phyloP scores from a whole-genome alignment of 768 basidiomycete species.

The Tylopilus plumbeoviolaceoides region DNA sequence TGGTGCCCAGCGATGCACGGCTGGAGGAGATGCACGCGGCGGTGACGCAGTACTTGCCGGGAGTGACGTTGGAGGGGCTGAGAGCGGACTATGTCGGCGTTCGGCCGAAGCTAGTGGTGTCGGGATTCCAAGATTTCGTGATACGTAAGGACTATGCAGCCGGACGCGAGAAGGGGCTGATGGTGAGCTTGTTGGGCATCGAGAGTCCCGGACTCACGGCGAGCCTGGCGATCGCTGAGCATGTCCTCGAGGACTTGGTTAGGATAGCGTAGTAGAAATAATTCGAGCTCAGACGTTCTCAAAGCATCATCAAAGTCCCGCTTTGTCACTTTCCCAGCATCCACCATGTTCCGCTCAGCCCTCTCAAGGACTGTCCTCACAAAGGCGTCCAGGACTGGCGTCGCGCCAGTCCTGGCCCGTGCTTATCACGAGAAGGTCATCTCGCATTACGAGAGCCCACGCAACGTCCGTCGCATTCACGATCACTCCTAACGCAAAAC shows the following conservation, averaged over 20 bases:
- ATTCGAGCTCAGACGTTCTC: conserved; percentile 25
- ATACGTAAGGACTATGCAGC: conserved; percentile 61
- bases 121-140: conserved; percentile 84
- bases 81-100: conserved; percentile 82
- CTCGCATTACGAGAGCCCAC: conserved; percentile 94
- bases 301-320: conserved; percentile 2
- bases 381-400: conserved; percentile 33
- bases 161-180: conserved; percentile 32
- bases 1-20: conserved; percentile 60
- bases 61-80: conserved; percentile 54
- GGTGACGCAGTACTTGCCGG: conserved; percentile 72
- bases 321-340: conserved; percentile 20
- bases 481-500: conserved; percentile 42
- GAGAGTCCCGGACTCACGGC: conserved; percentile 92
- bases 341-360: conserved; percentile 69
- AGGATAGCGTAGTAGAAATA: neutral
- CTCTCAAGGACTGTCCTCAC: conserved; percentile 49
- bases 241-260: conserved; percentile 60
- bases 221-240: conserved; percentile 81
- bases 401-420: conserved; percentile 56
- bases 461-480: conserved; percentile 68
- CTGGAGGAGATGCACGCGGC: conserved; percentile 64
- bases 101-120: conserved; percentile 81
- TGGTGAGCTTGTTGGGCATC: conserved; percentile 87
- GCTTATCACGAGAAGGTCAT: conserved; percentile 96